Evolutionary conservation across 331 rosid genomes (phyloP), one percentile per base, ranked within the genome.

Genomic region (Erythrophleum ivorense): DNA sequence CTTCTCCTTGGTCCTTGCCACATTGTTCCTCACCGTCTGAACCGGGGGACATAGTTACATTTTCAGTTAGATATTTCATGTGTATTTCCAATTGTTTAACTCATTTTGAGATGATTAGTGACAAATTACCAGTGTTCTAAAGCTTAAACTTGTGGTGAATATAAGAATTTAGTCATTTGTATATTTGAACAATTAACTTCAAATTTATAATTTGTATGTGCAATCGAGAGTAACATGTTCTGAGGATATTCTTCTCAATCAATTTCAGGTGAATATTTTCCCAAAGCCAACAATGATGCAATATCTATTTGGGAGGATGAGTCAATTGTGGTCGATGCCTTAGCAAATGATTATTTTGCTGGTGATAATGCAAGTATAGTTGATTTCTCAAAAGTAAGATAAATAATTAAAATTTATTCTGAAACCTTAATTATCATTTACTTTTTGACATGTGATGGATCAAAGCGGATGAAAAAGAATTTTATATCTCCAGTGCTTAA

Each of bases 271-370:
- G 93, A 94, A 60, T 94, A 94, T 86, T 92, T 94, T 82, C 98
- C 97, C 21, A 88, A 70, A 58, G 98, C 97, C 45, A 84, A 64
- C 60, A 80, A 85, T 77, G 97, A 94, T 87, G 74, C 82, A 50
- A 34, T 91, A 73, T 87, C 86, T 34, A 86, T 91, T 38, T 91
- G 97, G 98, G 98, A 94, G 90, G 96, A 87, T 58, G 88, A 94
- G 82, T 94, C 98, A 19, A 86, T 88, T 71, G 94, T 92, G 78
- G 73, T 91, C 80, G 89, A 92, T 85, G 86, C 73, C 74, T 84
- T 94, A 40, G 93, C 83, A 80, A 94, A 94, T 81, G 98, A 92
- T 84, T 89, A 80, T 88, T 88, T 87, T 87, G 92, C 97, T 19
- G 97, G 92, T 75, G 87, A 85, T 70, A 88, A 86, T 84, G 92